Conservation (phyloP, 805 yeast genomes). For the Metschnikowia borealis region DNA sequence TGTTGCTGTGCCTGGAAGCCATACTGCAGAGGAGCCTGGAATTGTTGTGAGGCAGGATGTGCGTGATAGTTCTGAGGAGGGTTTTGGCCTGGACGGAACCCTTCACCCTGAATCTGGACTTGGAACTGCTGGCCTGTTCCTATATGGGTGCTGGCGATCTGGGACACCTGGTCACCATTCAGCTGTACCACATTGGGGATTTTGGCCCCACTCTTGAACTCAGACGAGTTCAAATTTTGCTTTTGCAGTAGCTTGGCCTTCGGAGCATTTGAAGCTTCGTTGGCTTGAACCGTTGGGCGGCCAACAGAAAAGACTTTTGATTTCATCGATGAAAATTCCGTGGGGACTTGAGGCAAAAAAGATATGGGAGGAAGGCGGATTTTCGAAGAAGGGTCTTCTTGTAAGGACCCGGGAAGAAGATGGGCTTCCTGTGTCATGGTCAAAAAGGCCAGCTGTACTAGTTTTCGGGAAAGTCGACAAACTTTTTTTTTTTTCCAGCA, state of each 20-base stretch:
- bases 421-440: background rate
- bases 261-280: background rate
- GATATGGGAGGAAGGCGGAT: conserved; percentile 28
- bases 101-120: background rate
- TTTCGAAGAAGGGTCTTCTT: background rate
- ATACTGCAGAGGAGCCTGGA: conserved; percentile 5
- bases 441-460: background rate
- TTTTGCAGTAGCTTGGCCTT: background rate
- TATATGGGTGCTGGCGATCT: background rate
- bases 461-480: background rate
- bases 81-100: background rate
- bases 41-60: background rate
- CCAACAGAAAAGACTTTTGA: background rate
- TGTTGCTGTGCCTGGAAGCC: background rate
- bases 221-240: background rate
- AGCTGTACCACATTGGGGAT: background rate
- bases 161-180: background rate
- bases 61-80: background rate
- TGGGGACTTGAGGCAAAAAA: conserved; percentile 17
- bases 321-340: background rate
- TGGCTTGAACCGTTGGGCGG: background rate
- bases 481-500: background rate
- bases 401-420: background rate
- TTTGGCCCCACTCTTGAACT: background rate
- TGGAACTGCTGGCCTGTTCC: background rate